phyloP scores from a whole-genome alignment of 805 yeast species.

The Zygoascus bituminiphila region DNA sequence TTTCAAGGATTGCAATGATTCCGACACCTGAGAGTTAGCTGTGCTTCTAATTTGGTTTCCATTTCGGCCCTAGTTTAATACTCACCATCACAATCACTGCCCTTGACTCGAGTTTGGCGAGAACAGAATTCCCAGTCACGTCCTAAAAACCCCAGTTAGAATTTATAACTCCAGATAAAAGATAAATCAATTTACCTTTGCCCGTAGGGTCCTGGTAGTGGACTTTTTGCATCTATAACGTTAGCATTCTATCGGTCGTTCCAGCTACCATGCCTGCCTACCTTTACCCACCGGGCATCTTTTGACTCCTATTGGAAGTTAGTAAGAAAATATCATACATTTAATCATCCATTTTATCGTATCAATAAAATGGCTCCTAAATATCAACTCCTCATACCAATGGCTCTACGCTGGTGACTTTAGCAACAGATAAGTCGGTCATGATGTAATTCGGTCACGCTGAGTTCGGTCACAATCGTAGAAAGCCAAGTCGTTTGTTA shows the following conservation, averaged over 20 bases:
- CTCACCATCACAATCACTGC: conserved; percentile 61
- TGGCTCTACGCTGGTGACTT: conserved; percentile 20
- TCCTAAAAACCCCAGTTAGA: conserved; percentile 12
- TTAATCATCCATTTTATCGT: neutral
- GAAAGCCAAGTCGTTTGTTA: too few relatives aligned
- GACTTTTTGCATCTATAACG: conserved; percentile 44
- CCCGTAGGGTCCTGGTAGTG: conserved; percentile 71
- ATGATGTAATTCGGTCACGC: neutral
- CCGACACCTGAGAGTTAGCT: conserved; percentile 47
- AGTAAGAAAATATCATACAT: neutral
- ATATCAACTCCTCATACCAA: too few relatives aligned
- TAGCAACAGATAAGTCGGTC: conserved; percentile 22
- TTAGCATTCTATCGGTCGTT: conserved; percentile 35
- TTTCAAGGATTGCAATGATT: conserved; percentile 61
- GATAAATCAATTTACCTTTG: conserved; percentile 24
- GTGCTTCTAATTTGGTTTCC: neutral
- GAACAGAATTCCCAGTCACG: conserved; percentile 91
- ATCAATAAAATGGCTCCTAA: too few relatives aligned
- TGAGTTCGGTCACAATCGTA: too few relatives aligned
- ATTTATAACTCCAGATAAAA: neutral
- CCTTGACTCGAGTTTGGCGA: conserved; percentile 60
- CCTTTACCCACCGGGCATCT: conserved; percentile 59
- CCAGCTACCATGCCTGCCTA: conserved; percentile 25
- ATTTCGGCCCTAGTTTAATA: neutral
- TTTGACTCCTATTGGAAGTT: conserved; percentile 23